Percentiles rank a stretch among this genome's conserved stretches.
phyloP scores from a whole-genome alignment of 805 yeast genomes.

The Maudiozyma turicensis region DNA sequence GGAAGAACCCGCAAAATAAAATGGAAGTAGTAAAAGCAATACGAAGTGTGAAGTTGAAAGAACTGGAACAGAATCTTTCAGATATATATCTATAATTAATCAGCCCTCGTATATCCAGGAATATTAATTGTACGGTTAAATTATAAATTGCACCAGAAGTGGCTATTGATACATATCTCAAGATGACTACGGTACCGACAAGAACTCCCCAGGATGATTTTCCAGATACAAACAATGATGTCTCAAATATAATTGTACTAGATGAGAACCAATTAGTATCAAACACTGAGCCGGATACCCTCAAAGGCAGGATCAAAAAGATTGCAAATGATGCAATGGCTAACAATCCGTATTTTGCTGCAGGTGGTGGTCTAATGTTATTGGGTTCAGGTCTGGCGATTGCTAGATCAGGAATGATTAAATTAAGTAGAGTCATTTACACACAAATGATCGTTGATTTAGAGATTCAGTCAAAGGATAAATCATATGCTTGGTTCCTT shows the following conservation, averaged over 20 bases:
- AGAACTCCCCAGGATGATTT: not conserved
- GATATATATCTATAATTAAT: too few relatives aligned
- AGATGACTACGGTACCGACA: not conserved
- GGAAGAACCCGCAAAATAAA: too few relatives aligned
- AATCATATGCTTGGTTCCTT: conserved; percentile 87
- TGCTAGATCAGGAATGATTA: conserved; percentile 56
- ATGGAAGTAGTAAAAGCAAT: too few relatives aligned
- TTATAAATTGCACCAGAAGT: too few relatives aligned
- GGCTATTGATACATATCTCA: too few relatives aligned
- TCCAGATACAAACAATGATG: too few relatives aligned
- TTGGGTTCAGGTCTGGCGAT: conserved; percentile 84
- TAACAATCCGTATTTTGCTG: conserved; percentile 91
- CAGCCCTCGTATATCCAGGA: too few relatives aligned
- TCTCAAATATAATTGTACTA: too few relatives aligned
- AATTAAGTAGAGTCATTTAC: conserved; percentile 58
- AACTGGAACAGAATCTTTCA: too few relatives aligned
- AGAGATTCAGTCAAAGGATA: conserved; percentile 88
- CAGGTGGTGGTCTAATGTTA: conserved; percentile 96
- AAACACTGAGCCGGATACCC: conserved; percentile 10
- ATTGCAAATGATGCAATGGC: conserved; percentile 46
- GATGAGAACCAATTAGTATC: not conserved
- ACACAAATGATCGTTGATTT: conserved; percentile 82
- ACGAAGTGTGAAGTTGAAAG: too few relatives aligned
- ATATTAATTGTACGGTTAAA: too few relatives aligned
- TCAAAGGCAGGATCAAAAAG: conserved; percentile 25